These are phyloP conservation scores for Scedosporium dehoogii DNA, from an alignment of 2,329 filamentous ascomycete genomes.

Conservation along the genomic window DNA sequence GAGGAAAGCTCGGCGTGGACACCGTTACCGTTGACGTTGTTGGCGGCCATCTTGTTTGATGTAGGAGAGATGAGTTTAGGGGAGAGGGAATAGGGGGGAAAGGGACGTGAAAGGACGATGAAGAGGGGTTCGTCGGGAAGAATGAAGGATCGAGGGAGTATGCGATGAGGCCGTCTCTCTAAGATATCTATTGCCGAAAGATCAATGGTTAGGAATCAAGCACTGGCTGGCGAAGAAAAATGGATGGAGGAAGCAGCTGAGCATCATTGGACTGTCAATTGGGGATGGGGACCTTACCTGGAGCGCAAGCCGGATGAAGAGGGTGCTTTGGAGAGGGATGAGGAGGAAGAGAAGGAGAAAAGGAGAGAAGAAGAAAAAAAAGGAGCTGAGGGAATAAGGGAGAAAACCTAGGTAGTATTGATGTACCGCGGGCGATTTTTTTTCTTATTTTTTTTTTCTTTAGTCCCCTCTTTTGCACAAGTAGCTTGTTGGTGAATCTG, in stretches of 20 bases:
- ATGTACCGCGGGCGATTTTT: slow-evolving; percentile 4
- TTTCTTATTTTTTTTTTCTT: background rate
- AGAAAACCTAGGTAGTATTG: background rate
- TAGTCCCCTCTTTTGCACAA: background rate
- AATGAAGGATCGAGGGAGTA: slow-evolving; percentile 7
- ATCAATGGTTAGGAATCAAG: background rate
- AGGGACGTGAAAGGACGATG: slow-evolving; percentile 11
- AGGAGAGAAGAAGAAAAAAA: slow-evolving; percentile 15
- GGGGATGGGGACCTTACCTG: slow-evolving; percentile 4
- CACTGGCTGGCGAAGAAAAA: background rate
- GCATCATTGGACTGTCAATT: background rate
- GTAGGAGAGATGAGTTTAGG: slow-evolving; percentile 9
- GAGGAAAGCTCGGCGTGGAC: slow-evolving; percentile 20
- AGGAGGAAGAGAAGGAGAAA: slow-evolving; percentile 10
- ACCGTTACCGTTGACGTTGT: slow-evolving; percentile 35
- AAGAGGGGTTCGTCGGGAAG: slow-evolving; percentile 10
- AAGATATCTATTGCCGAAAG: background rate
- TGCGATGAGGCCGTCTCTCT: background rate
- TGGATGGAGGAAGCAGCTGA: background rate
- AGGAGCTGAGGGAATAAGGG: background rate
- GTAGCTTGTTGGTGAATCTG: background rate
- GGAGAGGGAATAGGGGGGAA: slow-evolving; percentile 1
- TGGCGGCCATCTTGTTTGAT: slow-evolving; percentile 45
- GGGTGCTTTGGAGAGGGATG: slow-evolving; percentile 5
- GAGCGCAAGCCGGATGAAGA: background rate